A percentile compares a stretch with the other conserved stretches of the same genome.
phyloP scores from a whole-genome alignment of 2,329 filamentous ascomycete genomes.

The Tolypocladium album region DNA sequence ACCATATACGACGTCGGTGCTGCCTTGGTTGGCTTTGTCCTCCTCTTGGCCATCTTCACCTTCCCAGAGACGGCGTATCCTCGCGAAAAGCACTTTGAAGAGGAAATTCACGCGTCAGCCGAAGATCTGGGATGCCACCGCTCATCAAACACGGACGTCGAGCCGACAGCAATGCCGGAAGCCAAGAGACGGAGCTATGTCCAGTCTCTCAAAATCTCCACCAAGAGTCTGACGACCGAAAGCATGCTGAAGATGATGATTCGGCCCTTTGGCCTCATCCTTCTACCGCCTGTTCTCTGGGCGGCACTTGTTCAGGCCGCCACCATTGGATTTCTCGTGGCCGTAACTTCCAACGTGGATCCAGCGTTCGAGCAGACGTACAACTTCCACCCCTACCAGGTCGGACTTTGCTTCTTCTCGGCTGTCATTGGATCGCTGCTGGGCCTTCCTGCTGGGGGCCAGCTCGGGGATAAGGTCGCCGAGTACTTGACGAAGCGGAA shows the following conservation, averaged over 20 bases:
- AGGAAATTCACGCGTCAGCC: background rate
- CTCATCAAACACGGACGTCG: slow-evolving; percentile 8
- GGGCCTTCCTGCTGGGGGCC: slow-evolving; percentile 39
- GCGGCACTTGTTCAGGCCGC: slow-evolving; percentile 41
- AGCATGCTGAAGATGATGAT: slow-evolving; percentile 34
- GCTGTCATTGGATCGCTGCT: slow-evolving; percentile 35
- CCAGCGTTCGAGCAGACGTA: slow-evolving; percentile 31
- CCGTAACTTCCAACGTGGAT: slow-evolving; percentile 41
- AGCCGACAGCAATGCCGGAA: slow-evolving; percentile 3
- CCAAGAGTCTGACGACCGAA: slow-evolving; percentile 31
- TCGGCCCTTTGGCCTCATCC: slow-evolving; percentile 37
- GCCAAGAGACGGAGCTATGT: slow-evolving; percentile 18
- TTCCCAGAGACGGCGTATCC: slow-evolving; percentile 44
- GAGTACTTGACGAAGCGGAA: slow-evolving; percentile 40
- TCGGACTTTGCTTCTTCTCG: slow-evolving; percentile 39
- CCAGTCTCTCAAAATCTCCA: slow-evolving; percentile 27
- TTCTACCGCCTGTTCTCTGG: slow-evolving; percentile 43
- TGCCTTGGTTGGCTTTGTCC: slow-evolving; percentile 36
- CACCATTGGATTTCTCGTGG: slow-evolving; percentile 44
- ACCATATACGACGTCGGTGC: slow-evolving; percentile 40
- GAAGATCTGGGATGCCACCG: slow-evolving; percentile 4
- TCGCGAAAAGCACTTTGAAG: slow-evolving; percentile 12
- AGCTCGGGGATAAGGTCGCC: slow-evolving; percentile 34
- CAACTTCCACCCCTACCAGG: slow-evolving; percentile 32
- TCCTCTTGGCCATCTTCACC: slow-evolving; percentile 37